These are phyloP conservation scores for Podospora comata DNA, from an alignment of 495 filamentous ascomycete species.

Conservation along the genomic window DNA sequence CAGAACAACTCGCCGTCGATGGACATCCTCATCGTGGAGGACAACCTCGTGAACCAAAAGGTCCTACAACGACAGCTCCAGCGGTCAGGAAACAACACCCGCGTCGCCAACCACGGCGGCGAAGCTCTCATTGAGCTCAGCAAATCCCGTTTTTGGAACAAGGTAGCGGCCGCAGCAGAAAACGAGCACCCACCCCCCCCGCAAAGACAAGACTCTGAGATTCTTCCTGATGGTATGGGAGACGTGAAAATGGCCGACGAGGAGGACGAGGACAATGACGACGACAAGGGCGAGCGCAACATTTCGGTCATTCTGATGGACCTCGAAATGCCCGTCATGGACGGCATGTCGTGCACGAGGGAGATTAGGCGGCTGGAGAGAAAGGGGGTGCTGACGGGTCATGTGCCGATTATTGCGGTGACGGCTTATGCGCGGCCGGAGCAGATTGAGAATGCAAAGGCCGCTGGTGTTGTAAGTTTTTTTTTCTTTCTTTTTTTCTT, in stretches of 20 bases:
- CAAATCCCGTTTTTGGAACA: conserved; percentile 47
- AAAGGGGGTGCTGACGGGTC: conserved; percentile 48
- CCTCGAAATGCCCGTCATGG: conserved; percentile 86
- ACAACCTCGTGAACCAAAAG: conserved; percentile 77
- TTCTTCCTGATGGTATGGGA: neutral
- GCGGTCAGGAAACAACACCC: conserved; percentile 63
- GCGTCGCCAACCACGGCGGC: conserved; percentile 74
- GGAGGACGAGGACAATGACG: conserved; percentile 32
- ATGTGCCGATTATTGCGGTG: conserved; percentile 75
- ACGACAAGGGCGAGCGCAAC: conserved; percentile 22
- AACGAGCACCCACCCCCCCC: neutral
- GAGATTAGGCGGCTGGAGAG: conserved; percentile 64
- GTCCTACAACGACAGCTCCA: conserved; percentile 69
- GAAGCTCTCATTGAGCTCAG: conserved; percentile 61
- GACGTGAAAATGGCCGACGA: conserved; percentile 3
- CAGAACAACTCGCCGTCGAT: conserved; percentile 21
- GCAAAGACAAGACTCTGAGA: neutral
- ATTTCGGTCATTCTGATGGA: conserved; percentile 77
- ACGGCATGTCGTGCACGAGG: conserved; percentile 69
- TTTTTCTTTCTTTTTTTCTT: conserved; percentile 14
- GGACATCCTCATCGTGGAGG: conserved; percentile 71
- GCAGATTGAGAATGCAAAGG: conserved; percentile 56
- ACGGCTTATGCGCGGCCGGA: conserved; percentile 74
- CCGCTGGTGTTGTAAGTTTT: conserved; percentile 49
- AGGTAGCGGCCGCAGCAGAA: conserved; percentile 10